Base-by-base conservation (phyloP, 2,329 filamentous ascomycete species). In the Diaporthe eres region DNA sequence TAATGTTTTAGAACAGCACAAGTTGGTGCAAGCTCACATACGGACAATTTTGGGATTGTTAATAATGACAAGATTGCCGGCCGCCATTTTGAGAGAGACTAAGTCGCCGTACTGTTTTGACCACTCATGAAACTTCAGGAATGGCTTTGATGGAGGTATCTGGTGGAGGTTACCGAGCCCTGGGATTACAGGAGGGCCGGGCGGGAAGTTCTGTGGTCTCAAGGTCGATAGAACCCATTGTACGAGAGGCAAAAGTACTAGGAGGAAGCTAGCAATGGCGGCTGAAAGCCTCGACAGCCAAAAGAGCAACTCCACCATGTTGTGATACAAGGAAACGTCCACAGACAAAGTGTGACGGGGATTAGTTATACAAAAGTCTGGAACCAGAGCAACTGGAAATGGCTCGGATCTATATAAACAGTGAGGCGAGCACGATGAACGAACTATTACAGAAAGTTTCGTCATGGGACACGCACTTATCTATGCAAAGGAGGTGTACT, bases 21-120 rank as follows among this genome's bases (percentile, higher is more conserved):
- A 42, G 10, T 22, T 47, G 28, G 19, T n/a, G 28, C n/a, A 37
- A n/a, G 17, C 28, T 67, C 10, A 67, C 61, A 3, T 49, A 67
- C 42, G 80, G 9, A 83, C 82, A 13, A 82, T 80, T 19, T 81
- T 77, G 0, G 80, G 80, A 34, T 80, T 82, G 25, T 82, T 81
- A 3, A 85, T 79, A 9, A 85, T 77, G 10, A 86, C 82, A 17
- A 84, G 75, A 42, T 82, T 82, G 13, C 78, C 77, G 0, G 79
- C 77, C 0, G 83, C 84, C 25, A 81, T 74, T 58, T 82, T 82
- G 39, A 85, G 72, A 15, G 80, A 80, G 31, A 83, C 72, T 12
- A 85, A 81, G 1, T 82, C 81, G 1, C 85, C 85, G 76, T 85
- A 84, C 4, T 75, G 77, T 13, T 80, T 71, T 13, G 79, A 79